These are phyloP conservation scores for Moesziomyces sp. DNA, from an alignment of 1,284 basidiomycete genomes.

Conservation along the genomic window DNA sequence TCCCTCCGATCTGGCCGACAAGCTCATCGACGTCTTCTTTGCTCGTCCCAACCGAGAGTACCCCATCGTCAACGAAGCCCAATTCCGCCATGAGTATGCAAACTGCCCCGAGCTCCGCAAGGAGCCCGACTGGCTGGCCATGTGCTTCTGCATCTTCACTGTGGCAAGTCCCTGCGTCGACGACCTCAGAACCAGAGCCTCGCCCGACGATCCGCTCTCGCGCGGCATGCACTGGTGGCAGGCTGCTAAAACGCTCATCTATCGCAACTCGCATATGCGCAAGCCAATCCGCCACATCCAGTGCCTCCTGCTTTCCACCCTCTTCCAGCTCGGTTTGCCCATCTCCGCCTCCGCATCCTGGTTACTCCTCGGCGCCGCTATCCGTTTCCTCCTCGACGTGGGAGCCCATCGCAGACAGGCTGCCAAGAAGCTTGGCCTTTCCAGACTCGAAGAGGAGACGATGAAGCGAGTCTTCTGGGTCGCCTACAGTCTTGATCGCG, in stretches of 20 bases:
- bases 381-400: constrained; percentile 49
- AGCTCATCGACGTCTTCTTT: constrained; percentile 55
- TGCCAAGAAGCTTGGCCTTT: constrained; percentile 37
- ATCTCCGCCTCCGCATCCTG: constrained; percentile 46
- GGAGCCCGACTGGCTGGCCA: constrained; percentile 42
- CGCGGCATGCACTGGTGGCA: constrained; percentile 47
- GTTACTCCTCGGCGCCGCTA: constrained; percentile 46
- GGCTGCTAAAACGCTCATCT: constrained; percentile 24
- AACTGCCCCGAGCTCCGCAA: constrained; percentile 31
- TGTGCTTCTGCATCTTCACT: constrained; percentile 51
- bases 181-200: constrained; percentile 32
- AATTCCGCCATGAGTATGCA: constrained; percentile 41
- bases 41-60: constrained; percentile 43
- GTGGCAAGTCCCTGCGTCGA: constrained; percentile 41
- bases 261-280: constrained; percentile 6
- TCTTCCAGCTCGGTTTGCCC: constrained; percentile 42
- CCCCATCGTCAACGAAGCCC: constrained; percentile 55
- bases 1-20: constrained; percentile 40
- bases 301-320: constrained; percentile 26
- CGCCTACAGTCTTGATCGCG: constrained; percentile 56
- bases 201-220: constrained; percentile 23
- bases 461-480: constrained; percentile 56
- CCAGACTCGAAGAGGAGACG: constrained; percentile 49
- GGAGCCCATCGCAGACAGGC: constrained; percentile 57
- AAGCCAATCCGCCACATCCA: constrained; percentile 32